Base-by-base conservation (phyloP, 2,329 filamentous ascomycete genomes). In the Camillea tinctor region DNA sequence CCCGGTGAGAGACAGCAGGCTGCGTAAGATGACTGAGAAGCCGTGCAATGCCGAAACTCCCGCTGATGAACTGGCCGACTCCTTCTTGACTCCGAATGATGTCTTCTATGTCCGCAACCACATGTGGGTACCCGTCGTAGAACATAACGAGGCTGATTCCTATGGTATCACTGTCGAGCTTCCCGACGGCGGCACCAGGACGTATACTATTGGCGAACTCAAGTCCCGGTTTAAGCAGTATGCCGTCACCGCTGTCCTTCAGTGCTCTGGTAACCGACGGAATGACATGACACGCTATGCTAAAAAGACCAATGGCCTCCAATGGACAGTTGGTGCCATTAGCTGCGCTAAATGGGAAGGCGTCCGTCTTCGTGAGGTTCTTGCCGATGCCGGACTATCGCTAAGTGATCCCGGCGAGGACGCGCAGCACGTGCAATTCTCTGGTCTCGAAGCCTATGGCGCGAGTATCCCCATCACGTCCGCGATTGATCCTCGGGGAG, bases 391-490 rank as follows among this genome's bases (percentile, higher is more conserved):
- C 13, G 72, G 71, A 1, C 56, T 75, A n/a, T 65, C 69, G 3
- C 61, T 72, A 8, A 61, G 62, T 20, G 61, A 72, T 8, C 70
- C 70, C 3, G 67, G 70, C 40, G 67, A 71, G 20, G 71, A 73
- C 40, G 70, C 69, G 15, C 69, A 68, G 21, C 73, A 74, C 50
- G 68, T 75, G 4, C 72, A 75, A 26, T 85, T 89, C 66, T 77
- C 80, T 8, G 84, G 83, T 13, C 74, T 84, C 53, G 85, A 88
- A 71, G 84, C 85, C 15, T 87, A 88, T 68, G 81, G 81, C 60
- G 79, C 86, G 15, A 88, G 82, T 44, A 88, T 89, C 52, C 85
- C 86, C 0, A 77, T 88, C 54, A 75, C 79, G 36, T 82, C 85
- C 21, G 83, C 83, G 0, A 71, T 88, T 19, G 85, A 88, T 54